Base-by-base conservation (phyloP, 169 alveolate genomes). In the Cryptosporidium bovis region DNA sequence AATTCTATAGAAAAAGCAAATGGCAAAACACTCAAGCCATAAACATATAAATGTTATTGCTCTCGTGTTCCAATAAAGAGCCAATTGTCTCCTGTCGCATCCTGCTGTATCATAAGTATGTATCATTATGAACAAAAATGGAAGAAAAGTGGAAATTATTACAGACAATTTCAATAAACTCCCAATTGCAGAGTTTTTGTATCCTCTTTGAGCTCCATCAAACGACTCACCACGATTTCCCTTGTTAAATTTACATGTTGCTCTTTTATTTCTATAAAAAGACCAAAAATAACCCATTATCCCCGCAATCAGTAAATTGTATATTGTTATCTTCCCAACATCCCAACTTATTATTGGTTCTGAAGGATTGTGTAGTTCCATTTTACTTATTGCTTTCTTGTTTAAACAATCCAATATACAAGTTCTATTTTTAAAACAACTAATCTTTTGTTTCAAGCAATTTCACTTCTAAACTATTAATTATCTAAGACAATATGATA, bases 21-120 rank as follows among this genome's bases (percentile, higher is more conserved):
- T 18, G 10, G 66, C 24, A 53, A 77, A 77, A 36, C 77, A 77
- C 27, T 60, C 77, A 13, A 77, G 18, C 87, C 87, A 77, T 15
- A 77, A 71, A 15, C 53, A 29, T 20, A 77, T 60, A 48, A 77
- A 77, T 12, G 55, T 66, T 24, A 46, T 36, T 44, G 87, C 87
- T 20, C 87, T 77, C 5, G 8, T 15, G n/a, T 27, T 15, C 87
- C 87, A 77, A 40, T 58, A 77, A 27, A 62, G 87, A 16, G 77
- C 71, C 18, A 77, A 62, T 34, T 77, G 62, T 27, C 51, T 56
- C 16, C 77, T 34, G 53, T 62, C 64, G 27, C 87, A 77, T 12
- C 87, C 87, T 16, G 87, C 87, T 7, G 87, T 77, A 44, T 77
- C 87, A 20, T 60, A 77, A 6, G 87, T 77, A 4, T 77, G 87